Base-by-base conservation (phyloP, 23 red algal genomes). In the Gracilaria domingensis region DNA sequence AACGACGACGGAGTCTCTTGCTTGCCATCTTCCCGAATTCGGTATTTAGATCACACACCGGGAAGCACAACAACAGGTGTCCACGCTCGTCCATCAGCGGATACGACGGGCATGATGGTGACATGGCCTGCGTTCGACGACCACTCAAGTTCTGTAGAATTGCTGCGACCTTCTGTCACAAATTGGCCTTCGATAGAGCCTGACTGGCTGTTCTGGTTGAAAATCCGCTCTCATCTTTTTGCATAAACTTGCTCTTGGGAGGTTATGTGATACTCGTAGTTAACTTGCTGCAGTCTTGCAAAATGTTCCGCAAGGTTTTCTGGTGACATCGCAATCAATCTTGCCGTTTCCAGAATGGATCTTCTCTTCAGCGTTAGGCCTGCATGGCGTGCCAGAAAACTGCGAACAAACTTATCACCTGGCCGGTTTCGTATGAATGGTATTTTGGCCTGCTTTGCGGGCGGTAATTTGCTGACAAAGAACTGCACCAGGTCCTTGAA, bases 401-500 rank as follows among this genome's bases (percentile, higher is more conserved):
- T 82, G 2, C 9, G 11, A 2, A 57, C 30, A n/a, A 28, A 82
- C 0, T 20, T 0, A 26, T 82, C 23, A 6, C 78, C 23, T 8
- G 1, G 78, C 6, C 25, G 78, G 24, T n/a, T 14, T 5, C 51
- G n/a, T 35, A 23, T 82, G 51, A 56, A 82, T 0, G 34, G 50
- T 29, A 82, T 37, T 12, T 82, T 82, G 37, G 26, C 4, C 36
- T 61, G 49, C 4, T 50, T 26, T 7, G 13, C 11, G 49, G 3
- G 5, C 42, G 51, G 78, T 11, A 57, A 28, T 18, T 11, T 9
- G 12, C 4, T 17, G 20, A 56, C 51, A 57, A 56, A 82, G 23
- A 36, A 35, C 34, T 82, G 42, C 78, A 82, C 78, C 4, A 82
- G 23, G 26, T 18, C 50, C 21, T 82, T 82, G 1, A 82, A 26